Evolutionary conservation across 805 yeast genomes (phyloP), one percentile per base, ranked within the genome.

Genomic region (Cyberlindnera suaveolens): DNA sequence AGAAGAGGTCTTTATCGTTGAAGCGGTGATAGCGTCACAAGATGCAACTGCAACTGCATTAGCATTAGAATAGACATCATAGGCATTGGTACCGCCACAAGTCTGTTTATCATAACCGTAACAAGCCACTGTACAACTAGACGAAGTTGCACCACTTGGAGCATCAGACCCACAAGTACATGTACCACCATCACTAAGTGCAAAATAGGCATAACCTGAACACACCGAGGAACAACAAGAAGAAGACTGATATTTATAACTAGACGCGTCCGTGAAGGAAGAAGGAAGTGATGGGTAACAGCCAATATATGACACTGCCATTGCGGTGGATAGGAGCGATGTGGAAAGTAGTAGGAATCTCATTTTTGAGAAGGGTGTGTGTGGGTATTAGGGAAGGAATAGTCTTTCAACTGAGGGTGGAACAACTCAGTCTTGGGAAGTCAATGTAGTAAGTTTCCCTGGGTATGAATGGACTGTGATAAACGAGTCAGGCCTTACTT

Each of bases 51-150:
- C 34, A 26, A 41, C 33, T n/a, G 42, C 32, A 40, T 49, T 33
- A 41, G 57, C 65, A 40, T 66, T 63, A 7, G 70, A 62, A 47
- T 65, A 78, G 20, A 78, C 70, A 20, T 69, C 60, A 51, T 66
- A 81, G 32, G 74, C 68, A 36, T 56, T 42, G 15, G 72, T 65
- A 32, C 83, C 83, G 49, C 88, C 88, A 64, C 95, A 86, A 41
- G 57, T 66, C 45, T 82, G 84, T 1, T 38, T 8, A 6, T 71
- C 68, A 54, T 71, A 85, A 7, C 88, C 93, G 31, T 54, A 63
- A 61, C 95, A 86, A 6, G 51, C 31, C 1, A 60, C 57, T 34
- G 56, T 42, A 58, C 84, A 78, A 20, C 51, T 40, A 30, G 50
- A 41, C 1, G 62, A 36, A 10, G 60, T 41, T 7, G 54, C 51